phyloP scores from a whole-genome alignment of 139 green algal genomes.

The Volvox reticuliferus region DNA sequence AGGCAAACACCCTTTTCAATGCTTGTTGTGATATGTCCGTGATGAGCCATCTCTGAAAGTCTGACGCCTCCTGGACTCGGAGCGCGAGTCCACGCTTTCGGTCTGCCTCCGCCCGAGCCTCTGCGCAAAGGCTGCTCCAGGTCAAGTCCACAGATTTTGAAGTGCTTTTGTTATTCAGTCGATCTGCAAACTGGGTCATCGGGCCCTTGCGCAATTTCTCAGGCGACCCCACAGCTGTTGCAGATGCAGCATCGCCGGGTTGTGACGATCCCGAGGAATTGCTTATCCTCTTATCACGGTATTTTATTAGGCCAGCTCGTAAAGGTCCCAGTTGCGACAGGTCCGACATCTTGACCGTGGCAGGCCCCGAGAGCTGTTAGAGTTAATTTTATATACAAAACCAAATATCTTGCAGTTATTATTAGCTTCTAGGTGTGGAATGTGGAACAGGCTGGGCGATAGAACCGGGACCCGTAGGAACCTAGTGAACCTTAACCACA shows the following conservation, averaged over 20 bases:
- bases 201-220: neutral
- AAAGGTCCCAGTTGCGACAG: neutral
- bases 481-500: too few species aligned
- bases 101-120: conserved; percentile 1
- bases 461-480: too few species aligned
- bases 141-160: neutral
- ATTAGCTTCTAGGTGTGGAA: too few species aligned
- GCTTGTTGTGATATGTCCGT: neutral
- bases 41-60: neutral
- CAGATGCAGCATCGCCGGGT: neutral
- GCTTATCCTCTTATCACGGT: neutral
- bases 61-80: neutral
- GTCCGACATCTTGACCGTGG: neutral
- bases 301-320: neutral
- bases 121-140: neutral
- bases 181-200: neutral
- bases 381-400: too few species aligned
- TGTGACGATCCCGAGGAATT: neutral
- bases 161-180: neutral
- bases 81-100: neutral
- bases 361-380: too few species aligned
- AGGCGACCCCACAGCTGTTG: neutral
- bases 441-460: too few species aligned
- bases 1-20: neutral
- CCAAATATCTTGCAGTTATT: too few species aligned